These are phyloP conservation scores for Leccinellum albellum DNA, from an alignment of 768 basidiomycete genomes.

Conservation along the genomic window DNA sequence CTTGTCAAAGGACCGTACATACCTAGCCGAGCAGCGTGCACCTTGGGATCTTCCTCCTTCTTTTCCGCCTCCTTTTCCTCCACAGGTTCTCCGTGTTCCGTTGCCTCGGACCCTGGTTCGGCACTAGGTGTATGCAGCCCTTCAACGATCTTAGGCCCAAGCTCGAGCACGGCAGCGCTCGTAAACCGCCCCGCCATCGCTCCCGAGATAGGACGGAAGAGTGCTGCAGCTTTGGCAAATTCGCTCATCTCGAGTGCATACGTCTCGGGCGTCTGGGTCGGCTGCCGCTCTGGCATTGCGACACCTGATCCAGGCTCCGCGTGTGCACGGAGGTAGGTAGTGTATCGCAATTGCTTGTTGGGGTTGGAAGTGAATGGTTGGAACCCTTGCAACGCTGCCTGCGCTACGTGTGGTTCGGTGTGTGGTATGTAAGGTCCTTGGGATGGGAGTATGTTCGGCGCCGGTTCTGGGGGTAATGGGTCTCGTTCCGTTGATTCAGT, in stretches of 20 bases:
- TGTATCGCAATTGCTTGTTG: conserved; percentile 81
- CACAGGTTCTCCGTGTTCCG: conserved; percentile 38
- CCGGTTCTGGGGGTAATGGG: conserved; percentile 13
- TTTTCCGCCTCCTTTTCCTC: conserved; percentile 36
- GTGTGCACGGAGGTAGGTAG: conserved; percentile 74
- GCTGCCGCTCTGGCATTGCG: conserved; percentile 49
- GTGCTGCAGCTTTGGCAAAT: conserved; percentile 79
- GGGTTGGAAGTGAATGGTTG: conserved; percentile 80
- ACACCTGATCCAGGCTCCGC: conserved; percentile 41
- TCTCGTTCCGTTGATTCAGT: conserved; percentile 25
- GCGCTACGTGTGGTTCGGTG: conserved; percentile 74
- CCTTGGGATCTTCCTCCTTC: conserved; percentile 70
- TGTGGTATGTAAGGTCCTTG: conserved; percentile 47
- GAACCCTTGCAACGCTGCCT: conserved; percentile 85
- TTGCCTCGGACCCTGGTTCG: conserved; percentile 35
- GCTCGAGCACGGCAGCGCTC: conserved; percentile 69
- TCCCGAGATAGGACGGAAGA: conserved; percentile 89
- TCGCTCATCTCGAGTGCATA: conserved; percentile 83
- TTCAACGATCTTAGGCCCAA: conserved; percentile 56
- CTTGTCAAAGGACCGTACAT: conserved; percentile 91
- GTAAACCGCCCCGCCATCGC: conserved; percentile 97
- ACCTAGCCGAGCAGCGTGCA: conserved; percentile 76
- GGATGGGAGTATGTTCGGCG: conserved; percentile 15
- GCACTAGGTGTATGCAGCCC: conserved; percentile 62
- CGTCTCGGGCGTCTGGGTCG: conserved; percentile 58